Base-by-base conservation (phyloP, 768 basidiomycete species). In the Suillus sp. region DNA sequence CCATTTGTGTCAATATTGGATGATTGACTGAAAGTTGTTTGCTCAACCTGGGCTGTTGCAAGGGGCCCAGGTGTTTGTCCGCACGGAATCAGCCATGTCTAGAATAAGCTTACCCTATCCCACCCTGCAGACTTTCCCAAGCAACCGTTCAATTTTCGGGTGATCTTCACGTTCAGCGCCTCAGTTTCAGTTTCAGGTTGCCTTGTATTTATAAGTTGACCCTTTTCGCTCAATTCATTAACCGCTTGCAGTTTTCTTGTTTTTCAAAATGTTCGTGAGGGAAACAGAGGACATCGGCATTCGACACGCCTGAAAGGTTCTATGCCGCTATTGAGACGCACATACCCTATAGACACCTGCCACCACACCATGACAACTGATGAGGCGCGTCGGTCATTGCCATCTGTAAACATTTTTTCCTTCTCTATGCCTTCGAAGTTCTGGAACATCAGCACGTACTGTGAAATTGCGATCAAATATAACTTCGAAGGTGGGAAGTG, bases 241-340 rank as follows among this genome's bases (percentile, higher is more conserved):
- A 38, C 18, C 37, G 25, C 35, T 25, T 0, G 35, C 4, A 57
- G 25, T 57, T 40, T 6, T 18, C 11, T 57, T 38, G 25, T 25
- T 56, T 56, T 16, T 35, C 16, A 25, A 38, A 38, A 27, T 38
- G 18, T 42, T 40, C 55, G 27, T 48, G 25, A 64, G 55, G 61
- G 63, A 48, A 43, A 59, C 48, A 65, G 68, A 38, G 51, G 48
- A 66, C 8, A 50, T 50, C 48, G 71, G 43, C 2, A 63, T 63
- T 64, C 34, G 68, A 68, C 73, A 74, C 64, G 72, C 72, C 72
- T 74, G 50, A 69, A 66, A 67, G 63, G 69, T 54, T 69, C 63
- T 67, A 72, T 75, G 74, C 72, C 70, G 74, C 69, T 47, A 14
- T 25, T 47, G n/a, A 45, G 45, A 65, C 57, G 55, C 64, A 61